These are phyloP conservation scores for Cladophialophora immunda DNA, from an alignment of 2,329 filamentous ascomycete species.

Conservation along the genomic window DNA sequence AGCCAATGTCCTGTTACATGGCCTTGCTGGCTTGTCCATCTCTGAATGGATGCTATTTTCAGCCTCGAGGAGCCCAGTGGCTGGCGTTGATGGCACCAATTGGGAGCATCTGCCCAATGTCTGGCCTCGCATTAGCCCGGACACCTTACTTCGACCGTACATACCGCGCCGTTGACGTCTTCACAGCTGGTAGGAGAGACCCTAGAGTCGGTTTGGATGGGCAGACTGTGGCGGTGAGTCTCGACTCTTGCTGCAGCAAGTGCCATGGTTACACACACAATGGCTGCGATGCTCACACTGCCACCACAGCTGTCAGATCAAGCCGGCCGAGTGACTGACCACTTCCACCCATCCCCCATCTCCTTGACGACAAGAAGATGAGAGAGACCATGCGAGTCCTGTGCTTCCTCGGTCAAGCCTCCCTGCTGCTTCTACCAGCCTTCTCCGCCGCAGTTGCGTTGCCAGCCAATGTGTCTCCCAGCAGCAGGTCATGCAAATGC, in stretches of 20 bases:
- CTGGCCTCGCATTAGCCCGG: conserved; percentile 1
- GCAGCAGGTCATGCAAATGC: not conserved
- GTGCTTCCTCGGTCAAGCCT: not conserved
- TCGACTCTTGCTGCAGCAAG: not conserved
- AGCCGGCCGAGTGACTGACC: not conserved
- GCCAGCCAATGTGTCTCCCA: not conserved
- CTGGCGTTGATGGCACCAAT: conserved; percentile 3
- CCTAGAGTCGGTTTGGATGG: not conserved
- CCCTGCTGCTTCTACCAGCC: not conserved
- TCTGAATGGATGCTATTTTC: not conserved
- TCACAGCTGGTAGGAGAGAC: not conserved
- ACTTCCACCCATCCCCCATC: not conserved
- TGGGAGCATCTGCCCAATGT: not conserved
- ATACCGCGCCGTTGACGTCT: not conserved
- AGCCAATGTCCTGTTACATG: not conserved
- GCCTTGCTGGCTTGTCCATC: not conserved
- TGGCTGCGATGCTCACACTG: not conserved
- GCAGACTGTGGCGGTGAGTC: not conserved
- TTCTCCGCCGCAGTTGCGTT: not conserved
- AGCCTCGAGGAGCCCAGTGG: not conserved
- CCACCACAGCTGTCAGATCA: not conserved
- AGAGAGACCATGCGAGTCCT: not conserved
- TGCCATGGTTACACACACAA: not conserved
- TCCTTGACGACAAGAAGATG: not conserved
- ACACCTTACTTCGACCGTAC: conserved; percentile 1